phyloP scores from a whole-genome alignment of 805 yeast genomes.

The Wickerhamiella allomyrinae region DNA sequence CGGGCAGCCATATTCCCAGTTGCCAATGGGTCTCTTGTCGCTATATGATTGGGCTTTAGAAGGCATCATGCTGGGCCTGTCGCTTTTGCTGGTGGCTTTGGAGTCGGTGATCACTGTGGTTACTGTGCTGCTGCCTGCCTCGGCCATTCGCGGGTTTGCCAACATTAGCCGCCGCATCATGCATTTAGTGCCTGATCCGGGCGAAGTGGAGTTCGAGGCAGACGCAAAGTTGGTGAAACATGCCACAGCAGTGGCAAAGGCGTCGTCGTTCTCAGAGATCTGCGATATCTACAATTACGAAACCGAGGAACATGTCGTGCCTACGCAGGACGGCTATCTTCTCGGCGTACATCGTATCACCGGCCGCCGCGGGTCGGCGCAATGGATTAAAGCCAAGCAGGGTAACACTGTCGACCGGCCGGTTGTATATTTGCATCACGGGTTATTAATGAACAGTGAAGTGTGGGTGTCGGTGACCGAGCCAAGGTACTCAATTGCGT shows the following conservation, averaged over 20 bases:
- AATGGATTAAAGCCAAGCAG: background rate
- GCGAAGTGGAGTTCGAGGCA: constrained; percentile 6
- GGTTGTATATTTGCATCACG: constrained; percentile 80
- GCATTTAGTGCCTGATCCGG: constrained; percentile 5
- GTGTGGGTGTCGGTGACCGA: constrained; percentile 48
- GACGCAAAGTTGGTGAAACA: constrained; percentile 4
- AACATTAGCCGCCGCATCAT: constrained; percentile 6
- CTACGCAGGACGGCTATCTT: constrained; percentile 63
- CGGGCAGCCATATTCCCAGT: too few relatives aligned
- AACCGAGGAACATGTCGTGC: constrained; percentile 62
- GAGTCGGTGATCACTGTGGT: constrained; percentile 15
- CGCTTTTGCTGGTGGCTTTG: constrained; percentile 12
- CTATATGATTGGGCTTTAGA: constrained; percentile 3
- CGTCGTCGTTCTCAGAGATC: constrained; percentile 40
- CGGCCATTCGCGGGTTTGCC: constrained; percentile 11
- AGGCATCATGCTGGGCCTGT: constrained; percentile 9
- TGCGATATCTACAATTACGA: constrained; percentile 53
- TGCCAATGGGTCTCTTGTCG: background rate
- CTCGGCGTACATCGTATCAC: constrained; percentile 58
- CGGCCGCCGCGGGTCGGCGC: constrained; percentile 9
- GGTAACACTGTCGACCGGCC: constrained; percentile 15
- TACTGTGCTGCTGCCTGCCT: constrained; percentile 14
- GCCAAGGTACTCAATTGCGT: constrained; percentile 49
- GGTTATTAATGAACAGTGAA: constrained; percentile 79
- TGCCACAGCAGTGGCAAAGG: constrained; percentile 9